These are phyloP conservation scores for Aaosphaeria pasadenensis DNA, from an alignment of 2,329 filamentous ascomycete genomes.

Conservation along the genomic window DNA sequence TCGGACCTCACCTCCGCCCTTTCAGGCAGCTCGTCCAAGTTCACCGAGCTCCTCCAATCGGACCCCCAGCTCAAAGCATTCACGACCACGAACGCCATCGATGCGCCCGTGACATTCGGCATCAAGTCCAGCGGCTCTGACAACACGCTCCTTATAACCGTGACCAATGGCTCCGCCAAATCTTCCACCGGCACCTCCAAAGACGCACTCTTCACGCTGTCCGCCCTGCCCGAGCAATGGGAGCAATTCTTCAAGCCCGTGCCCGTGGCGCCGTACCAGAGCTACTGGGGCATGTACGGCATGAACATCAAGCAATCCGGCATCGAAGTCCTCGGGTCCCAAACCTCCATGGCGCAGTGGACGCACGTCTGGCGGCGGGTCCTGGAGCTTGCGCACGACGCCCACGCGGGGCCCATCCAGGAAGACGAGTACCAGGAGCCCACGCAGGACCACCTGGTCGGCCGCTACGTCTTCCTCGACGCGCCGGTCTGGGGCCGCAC, in stretches of 20 bases:
- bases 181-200: conserved; percentile 25
- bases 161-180: conserved; percentile 28
- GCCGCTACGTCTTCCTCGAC: conserved; percentile 47
- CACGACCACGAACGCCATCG: conserved; percentile 32
- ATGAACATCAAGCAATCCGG: conserved; percentile 52
- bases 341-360: conserved; percentile 44
- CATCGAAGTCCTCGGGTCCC: conserved; percentile 46
- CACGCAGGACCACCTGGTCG: conserved; percentile 45
- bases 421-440: conserved; percentile 37
- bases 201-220: conserved; percentile 38
- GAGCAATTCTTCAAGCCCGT: conserved; percentile 45
- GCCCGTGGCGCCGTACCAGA: conserved; percentile 44
- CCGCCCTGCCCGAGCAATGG: conserved; percentile 46
- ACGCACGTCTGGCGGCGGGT: conserved; percentile 48
- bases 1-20: conserved; percentile 31
- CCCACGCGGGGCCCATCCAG: conserved; percentile 43
- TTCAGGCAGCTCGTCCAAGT: conserved; percentile 27
- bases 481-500: conserved; percentile 47
- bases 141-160: conserved; percentile 30
- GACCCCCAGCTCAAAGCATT: conserved; percentile 36
- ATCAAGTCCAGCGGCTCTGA: conserved; percentile 35
- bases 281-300: conserved; percentile 46
- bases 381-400: conserved; percentile 49
- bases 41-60: conserved; percentile 29
- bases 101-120: conserved; percentile 29